These are phyloP conservation scores for Limnomonas spitsbergensis DNA, from an alignment of 139 green algal genomes.

Conservation along the genomic window DNA sequence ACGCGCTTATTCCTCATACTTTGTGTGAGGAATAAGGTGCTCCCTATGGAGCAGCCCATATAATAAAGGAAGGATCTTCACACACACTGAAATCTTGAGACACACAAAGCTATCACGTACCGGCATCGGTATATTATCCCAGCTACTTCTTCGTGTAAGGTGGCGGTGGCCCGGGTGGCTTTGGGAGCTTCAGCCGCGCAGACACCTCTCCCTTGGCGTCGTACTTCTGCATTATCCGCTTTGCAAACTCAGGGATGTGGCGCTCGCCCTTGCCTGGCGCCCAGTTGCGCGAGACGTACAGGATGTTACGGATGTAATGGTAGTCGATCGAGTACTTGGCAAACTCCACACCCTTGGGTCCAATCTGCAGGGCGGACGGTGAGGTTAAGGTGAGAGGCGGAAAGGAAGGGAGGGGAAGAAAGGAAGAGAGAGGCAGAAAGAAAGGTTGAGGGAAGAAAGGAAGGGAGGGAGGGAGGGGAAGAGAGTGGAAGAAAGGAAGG, in stretches of 20 bases:
- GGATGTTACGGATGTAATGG: slow-evolving; percentile 81
- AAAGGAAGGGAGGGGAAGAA: neutral
- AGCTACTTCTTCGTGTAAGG: neutral
- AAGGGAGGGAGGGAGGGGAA: no score
- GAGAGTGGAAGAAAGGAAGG: no score
- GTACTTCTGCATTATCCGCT: neutral
- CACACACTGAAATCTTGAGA: no score
- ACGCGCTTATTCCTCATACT: no score
- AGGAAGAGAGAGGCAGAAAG: no score
- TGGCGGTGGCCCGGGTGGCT: slow-evolving; percentile 3
- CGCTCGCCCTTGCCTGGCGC: slow-evolving; percentile 21
- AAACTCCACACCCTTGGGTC: slow-evolving; percentile 95
- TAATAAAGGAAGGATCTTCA: no score
- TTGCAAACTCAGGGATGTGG: slow-evolving; percentile 34
- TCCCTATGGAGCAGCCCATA: no score
- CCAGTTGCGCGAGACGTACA: slow-evolving; percentile 43
- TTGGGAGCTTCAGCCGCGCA: slow-evolving; percentile 21
- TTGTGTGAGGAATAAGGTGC: no score
- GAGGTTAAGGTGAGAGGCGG: no score
- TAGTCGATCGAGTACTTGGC: slow-evolving; percentile 95
- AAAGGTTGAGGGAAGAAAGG: no score
- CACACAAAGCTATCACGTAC: no score
- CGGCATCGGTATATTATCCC: no score
- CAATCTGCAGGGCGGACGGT: slow-evolving; percentile 47
- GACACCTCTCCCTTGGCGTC: neutral